Evolutionary conservation across 2,329 filamentous ascomycete genomes (phyloP).

Genomic region (Botryotinia calthae): DNA sequence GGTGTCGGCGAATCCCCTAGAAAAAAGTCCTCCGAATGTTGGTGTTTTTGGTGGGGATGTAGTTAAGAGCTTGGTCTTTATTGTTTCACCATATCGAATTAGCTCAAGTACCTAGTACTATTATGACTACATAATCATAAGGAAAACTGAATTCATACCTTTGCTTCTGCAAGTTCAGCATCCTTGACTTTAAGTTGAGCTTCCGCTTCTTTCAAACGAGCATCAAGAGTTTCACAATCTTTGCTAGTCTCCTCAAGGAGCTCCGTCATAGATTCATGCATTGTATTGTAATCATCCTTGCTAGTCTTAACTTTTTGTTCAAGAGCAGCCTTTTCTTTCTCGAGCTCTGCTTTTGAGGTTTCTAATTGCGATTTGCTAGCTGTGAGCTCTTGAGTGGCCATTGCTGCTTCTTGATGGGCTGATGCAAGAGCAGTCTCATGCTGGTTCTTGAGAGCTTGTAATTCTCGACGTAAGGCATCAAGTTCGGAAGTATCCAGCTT

Average conservation of each 20-base stretch:
- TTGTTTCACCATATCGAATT: conserved; percentile 40
- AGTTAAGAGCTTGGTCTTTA: conserved; percentile 37
- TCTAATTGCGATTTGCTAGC: conserved; percentile 40
- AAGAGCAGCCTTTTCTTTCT: conserved; percentile 51
- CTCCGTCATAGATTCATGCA: conserved; percentile 60
- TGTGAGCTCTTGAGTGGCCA: conserved; percentile 43
- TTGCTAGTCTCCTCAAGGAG: conserved; percentile 55
- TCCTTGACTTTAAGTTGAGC: conserved; percentile 52
- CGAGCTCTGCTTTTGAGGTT: conserved; percentile 52
- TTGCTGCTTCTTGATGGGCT: conserved; percentile 39
- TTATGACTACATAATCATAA: conserved; percentile 1
- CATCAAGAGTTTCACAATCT: conserved; percentile 41
- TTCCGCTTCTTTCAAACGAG: conserved; percentile 43
- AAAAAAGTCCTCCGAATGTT: conserved; percentile 46
- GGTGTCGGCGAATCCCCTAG: conserved; percentile 52
- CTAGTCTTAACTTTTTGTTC: conserved; percentile 52
- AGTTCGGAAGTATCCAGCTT: conserved; percentile 55
- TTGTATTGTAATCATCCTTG: conserved; percentile 54
- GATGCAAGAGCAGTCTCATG: conserved; percentile 45
- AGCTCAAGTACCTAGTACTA: conserved; percentile 12
- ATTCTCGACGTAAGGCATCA: conserved; percentile 51
- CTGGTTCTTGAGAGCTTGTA: conserved; percentile 48
- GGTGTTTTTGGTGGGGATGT: conserved; percentile 42
- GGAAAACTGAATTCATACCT: conserved; percentile 42
- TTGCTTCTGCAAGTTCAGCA: conserved; percentile 60